phyloP scores from a whole-genome alignment of 352 stramenopile genomes.

The Globisporangium emineosum region DNA sequence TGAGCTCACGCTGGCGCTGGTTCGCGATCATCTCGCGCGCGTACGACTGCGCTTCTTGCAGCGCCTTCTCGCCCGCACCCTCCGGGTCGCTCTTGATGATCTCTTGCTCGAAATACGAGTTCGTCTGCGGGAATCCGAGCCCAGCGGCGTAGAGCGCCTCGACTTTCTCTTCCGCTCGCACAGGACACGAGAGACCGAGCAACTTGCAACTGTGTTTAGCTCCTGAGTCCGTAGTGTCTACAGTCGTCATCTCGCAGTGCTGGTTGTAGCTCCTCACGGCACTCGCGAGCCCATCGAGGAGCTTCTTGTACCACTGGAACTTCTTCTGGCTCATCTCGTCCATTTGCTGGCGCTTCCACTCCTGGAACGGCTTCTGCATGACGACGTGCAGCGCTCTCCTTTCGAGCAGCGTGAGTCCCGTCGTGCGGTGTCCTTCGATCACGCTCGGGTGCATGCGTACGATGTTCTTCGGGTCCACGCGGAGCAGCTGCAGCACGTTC shows the following conservation, averaged over 20 bases:
- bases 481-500: slow-evolving; percentile 83
- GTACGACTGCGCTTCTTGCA: slow-evolving; percentile 49
- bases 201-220: slow-evolving; percentile 31
- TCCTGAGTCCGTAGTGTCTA: not conserved
- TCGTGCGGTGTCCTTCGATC: slow-evolving; percentile 58
- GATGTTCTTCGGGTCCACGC: slow-evolving; percentile 69
- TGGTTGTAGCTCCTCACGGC: slow-evolving; percentile 30
- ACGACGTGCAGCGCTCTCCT: slow-evolving; percentile 83
- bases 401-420: slow-evolving; percentile 77
- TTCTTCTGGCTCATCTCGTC: slow-evolving; percentile 84
- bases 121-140: slow-evolving; percentile 46
- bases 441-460: slow-evolving; percentile 81
- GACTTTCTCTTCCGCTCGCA: slow-evolving; percentile 38
- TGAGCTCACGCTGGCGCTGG: slow-evolving; percentile 45
- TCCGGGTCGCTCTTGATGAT: slow-evolving; percentile 75
- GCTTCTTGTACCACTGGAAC: slow-evolving; percentile 78
- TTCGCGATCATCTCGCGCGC: slow-evolving; percentile 43
- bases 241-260: slow-evolving; percentile 20
- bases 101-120: slow-evolving; percentile 44
- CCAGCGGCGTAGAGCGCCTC: slow-evolving; percentile 41
- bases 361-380: slow-evolving; percentile 40
- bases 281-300: slow-evolving; percentile 54
- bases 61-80: slow-evolving; percentile 53
- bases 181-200: slow-evolving; percentile 47
- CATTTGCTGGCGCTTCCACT: slow-evolving; percentile 78